Percentiles rank a stretch among this genome's conserved stretches.
phyloP scores from a whole-genome alignment of 202 grass and related monocot genomes.

The Saccharum hybrid region DNA sequence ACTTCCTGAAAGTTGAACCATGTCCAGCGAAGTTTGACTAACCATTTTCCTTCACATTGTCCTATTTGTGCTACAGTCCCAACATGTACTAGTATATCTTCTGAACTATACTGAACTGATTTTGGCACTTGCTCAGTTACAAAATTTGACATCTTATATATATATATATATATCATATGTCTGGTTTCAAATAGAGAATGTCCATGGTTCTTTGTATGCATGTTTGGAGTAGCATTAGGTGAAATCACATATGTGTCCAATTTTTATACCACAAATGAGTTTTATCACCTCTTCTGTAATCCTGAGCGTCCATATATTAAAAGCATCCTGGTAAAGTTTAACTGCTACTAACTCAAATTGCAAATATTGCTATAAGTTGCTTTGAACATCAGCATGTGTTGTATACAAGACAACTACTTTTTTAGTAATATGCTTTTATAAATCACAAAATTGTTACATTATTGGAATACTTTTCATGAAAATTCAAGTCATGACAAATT shows the following conservation, averaged over 20 bases:
- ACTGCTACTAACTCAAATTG: neutral
- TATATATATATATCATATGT: neutral
- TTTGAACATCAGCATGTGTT: constrained; percentile 20
- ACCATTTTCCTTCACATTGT: neutral
- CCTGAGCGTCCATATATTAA: neutral
- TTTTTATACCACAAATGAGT: neutral
- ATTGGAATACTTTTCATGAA: neutral
- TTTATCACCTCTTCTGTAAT: constrained; percentile 8
- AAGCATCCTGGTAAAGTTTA: constrained; percentile 17
- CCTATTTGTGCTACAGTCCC: neutral
- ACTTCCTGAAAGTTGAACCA: constrained; percentile 15
- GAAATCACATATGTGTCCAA: constrained; percentile 17
- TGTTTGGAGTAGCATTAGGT: constrained; percentile 30
- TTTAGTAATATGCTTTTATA: neutral
- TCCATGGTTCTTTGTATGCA: neutral
- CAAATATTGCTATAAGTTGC: neutral
- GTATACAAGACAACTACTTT: neutral
- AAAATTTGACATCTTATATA: neutral
- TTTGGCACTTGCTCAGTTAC: neutral
- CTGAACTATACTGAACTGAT: neutral
- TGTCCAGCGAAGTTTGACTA: neutral
- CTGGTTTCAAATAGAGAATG: constrained; percentile 32
- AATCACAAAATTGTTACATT: neutral
- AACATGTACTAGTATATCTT: neutral
- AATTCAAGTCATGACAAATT: neutral